Conservation (phyloP, 2,329 filamentous ascomycete genomes). For the Fusarium setosum region DNA sequence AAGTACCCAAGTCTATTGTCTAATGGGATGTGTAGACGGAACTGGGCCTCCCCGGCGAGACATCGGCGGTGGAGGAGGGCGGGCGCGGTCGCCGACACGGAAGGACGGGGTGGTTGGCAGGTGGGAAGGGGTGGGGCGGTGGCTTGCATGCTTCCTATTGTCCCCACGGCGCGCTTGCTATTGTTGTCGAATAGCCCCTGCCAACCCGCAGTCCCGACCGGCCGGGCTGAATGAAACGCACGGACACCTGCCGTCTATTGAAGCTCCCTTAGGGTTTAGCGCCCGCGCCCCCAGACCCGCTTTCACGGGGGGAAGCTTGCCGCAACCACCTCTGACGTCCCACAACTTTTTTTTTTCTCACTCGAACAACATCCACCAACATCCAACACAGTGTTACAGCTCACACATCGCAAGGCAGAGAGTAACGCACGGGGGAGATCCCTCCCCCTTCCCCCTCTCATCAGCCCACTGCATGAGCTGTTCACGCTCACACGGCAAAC, state of each 20-base stretch:
- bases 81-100: background rate
- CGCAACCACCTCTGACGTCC: slow-evolving; percentile 13
- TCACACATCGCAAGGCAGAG: background rate
- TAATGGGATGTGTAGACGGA: background rate
- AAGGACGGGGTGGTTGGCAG: slow-evolving; percentile 10
- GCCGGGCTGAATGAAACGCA: slow-evolving; percentile 31
- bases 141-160: slow-evolving; percentile 45
- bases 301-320: slow-evolving; percentile 18
- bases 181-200: slow-evolving; percentile 44
- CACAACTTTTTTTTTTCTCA: background rate
- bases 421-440: slow-evolving; percentile 10
- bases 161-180: slow-evolving; percentile 42
- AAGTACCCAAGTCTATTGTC: slow-evolving; percentile 10
- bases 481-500: slow-evolving; percentile 20
- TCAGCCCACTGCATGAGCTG: slow-evolving; percentile 5
- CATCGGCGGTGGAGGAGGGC: slow-evolving; percentile 13
- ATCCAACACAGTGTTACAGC: slow-evolving; percentile 18
- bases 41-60: background rate
- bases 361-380: background rate
- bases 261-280: slow-evolving; percentile 42
- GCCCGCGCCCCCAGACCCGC: slow-evolving; percentile 40
- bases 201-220: slow-evolving; percentile 31
- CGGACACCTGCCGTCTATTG: slow-evolving; percentile 41
- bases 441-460: background rate
- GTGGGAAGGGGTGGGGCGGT: slow-evolving; percentile 14